Base-by-base conservation (phyloP, 345 rosid species). In the Gossypium arboreum region DNA sequence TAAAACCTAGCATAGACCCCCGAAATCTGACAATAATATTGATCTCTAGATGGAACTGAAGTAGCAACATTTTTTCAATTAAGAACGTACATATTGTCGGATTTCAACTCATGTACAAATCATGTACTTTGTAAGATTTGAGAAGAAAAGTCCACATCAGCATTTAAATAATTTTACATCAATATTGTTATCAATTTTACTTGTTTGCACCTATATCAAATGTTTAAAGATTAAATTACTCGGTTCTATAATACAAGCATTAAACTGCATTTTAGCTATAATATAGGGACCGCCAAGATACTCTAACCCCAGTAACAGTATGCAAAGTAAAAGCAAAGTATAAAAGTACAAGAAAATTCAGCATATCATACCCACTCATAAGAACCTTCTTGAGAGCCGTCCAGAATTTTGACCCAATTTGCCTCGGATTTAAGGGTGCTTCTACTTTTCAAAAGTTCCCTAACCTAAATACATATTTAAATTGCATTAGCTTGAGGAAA, bases 381-480 rank as follows among this genome's bases (percentile, higher is more conserved):
- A 81, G 98, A 84, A 70, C 99, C 99, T 84, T 95, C 99, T 83
- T 95, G 99, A 52, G 90, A 83, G 54, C 99, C 99, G 80, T 95
- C 99, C 83, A 95, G 82, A 73, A 95, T 95, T 83, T 80, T 79
- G 64, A 95, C 98, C 70, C 77, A 90, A 68, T 78, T 77, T 17
- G 85, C 81, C 80, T 90, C 90, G 39, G 78, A 86, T 78, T 86
- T 91, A 74, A 95, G 87, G 78, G 84, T 82, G 84, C 97, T 95
- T 77, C 85, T 89, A 76, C 84, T 87, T 86, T 75, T 90, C 83
- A 95, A 81, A 75, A 95, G 91, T 64, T 89, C 91, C 83, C 88
- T 91, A 79, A 95, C 99, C 98, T 93, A 68, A 74, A 75, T 72
- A 68, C 12, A 15, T 48, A 59, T 27, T 73, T 71, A 78, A 73